Base-by-base conservation (phyloP, 2,329 filamentous ascomycete species). In the Arthrobotrys sphaeroides region DNA sequence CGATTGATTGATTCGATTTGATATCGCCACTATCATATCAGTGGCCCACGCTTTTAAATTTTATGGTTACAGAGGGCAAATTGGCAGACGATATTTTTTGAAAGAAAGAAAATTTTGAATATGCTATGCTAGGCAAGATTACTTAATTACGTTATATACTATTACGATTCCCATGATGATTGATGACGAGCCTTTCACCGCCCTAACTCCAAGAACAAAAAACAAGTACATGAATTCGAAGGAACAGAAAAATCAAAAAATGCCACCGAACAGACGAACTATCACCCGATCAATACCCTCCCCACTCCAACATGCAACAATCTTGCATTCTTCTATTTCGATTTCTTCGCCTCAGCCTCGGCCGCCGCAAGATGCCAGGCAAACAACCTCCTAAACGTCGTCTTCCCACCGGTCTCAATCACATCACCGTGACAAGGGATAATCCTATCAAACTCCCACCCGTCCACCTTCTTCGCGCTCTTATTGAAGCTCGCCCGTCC, bases 381-480 rank as follows among this genome's bases (percentile, higher is more conserved):
- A 60, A 96, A 92, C 10, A 96, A 86, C 82, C 91, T 92, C 80
- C 87, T 84, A 78, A 94, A 96, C 13, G 91, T 85, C 9, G 86
- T 87, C 85, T 96, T 97, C 7, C 87, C 93, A 2, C 85, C 87
- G 0, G 81, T 86, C 82, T 95, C 90, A 78, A 98, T 89, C 13
- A 91, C 90, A 83, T 99, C 95, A 6, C 95, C 95, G 83, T 99
- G 95, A 82, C 94, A 98, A 0, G 94, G 93, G 73, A 99, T 89
- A 59, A 98, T 86, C 40, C 89, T 89, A 78, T 90, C 88, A 81
- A 97, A 97, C 72, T 94, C 90, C 94, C 94, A 99, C 65, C 83
- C 81, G 62, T 89, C 85, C 77, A 98, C 94, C 74, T 86, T 86
- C 78, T 83, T 84, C 42, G 93, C 84, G 78, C 90, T 93, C 77